Conservation (phyloP, 371 early-diverging fungal species). For the Mortierella sp. region DNA sequence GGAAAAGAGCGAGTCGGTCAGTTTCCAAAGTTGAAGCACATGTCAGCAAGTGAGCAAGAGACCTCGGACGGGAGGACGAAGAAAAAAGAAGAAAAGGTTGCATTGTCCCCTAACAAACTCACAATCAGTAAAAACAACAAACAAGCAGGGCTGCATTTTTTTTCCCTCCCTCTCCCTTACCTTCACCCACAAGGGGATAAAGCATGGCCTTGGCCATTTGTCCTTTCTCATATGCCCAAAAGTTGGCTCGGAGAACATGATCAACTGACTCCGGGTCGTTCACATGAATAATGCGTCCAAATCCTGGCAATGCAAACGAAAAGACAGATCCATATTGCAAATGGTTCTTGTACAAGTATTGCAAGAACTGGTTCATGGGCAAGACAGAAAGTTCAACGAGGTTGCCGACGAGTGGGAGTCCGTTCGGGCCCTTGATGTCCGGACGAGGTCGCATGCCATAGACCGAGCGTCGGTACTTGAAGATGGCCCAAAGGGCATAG, state of each 20-base stretch:
- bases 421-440: background rate
- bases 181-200: conserved; percentile 31
- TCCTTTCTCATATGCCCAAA: conserved; percentile 53
- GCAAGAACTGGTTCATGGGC: no score
- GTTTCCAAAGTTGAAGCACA: no score
- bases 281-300: background rate
- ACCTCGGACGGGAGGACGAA: no score
- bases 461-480: background rate
- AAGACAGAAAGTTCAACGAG: background rate
- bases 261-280: conserved; percentile 26
- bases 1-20: no score
- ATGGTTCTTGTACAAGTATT: no score
- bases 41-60: no score
- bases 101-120: no score
- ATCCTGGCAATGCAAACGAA: background rate
- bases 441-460: conserved; percentile 5
- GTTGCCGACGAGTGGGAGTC: background rate
- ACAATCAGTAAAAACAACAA: no score
- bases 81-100: no score
- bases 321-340: no score
- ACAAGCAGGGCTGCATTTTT: conserved; percentile 43
- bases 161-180: conserved; percentile 14
- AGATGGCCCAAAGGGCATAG: background rate
- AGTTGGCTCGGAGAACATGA: conserved; percentile 37
- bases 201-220: conserved; percentile 12